A percentile compares a stretch with the other conserved stretches of the same genome.
These are phyloP conservation scores for Candida saitoana DNA, from an alignment of 805 yeast genomes.

Conservation along the genomic window DNA sequence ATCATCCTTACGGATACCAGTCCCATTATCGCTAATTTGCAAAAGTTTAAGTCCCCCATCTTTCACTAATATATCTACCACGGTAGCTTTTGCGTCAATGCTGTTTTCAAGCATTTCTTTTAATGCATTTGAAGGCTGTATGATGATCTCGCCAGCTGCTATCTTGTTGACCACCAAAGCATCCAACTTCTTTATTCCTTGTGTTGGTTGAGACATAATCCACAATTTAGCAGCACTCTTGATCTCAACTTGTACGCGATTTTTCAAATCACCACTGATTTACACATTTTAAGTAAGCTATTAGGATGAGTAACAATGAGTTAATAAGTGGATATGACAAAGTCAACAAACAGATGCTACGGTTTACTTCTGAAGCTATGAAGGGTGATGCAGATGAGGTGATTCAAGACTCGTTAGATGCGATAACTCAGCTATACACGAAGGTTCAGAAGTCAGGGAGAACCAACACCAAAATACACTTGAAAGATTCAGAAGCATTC, in stretches of 20 bases:
- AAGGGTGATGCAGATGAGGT: conserved; percentile 54
- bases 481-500: conserved; percentile 61
- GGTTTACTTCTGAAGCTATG: conserved; percentile 47
- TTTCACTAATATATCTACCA: conserved; percentile 74
- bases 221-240: not conserved
- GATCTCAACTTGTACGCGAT: too few relatives aligned
- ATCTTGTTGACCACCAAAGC: conserved; percentile 76
- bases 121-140: conserved; percentile 90
- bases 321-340: conserved; percentile 24
- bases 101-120: conserved; percentile 92
- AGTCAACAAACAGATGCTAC: conserved; percentile 20
- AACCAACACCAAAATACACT: conserved; percentile 32
- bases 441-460: conserved; percentile 25
- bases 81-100: conserved; percentile 76
- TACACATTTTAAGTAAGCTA: not conserved
- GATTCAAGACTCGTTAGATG: conserved; percentile 26
- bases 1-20: conserved; percentile 73
- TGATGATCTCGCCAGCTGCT: conserved; percentile 96
- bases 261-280: too few relatives aligned
- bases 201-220: not conserved
- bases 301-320: conserved; percentile 6
- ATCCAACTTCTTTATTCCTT: conserved; percentile 44
- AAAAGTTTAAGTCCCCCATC: conserved; percentile 89
- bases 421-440: conserved; percentile 9
- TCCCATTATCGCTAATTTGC: conserved; percentile 87